Evolutionary conservation across 1,284 basidiomycete species (phyloP).

Genomic region (Xerocomus nothofagi): DNA sequence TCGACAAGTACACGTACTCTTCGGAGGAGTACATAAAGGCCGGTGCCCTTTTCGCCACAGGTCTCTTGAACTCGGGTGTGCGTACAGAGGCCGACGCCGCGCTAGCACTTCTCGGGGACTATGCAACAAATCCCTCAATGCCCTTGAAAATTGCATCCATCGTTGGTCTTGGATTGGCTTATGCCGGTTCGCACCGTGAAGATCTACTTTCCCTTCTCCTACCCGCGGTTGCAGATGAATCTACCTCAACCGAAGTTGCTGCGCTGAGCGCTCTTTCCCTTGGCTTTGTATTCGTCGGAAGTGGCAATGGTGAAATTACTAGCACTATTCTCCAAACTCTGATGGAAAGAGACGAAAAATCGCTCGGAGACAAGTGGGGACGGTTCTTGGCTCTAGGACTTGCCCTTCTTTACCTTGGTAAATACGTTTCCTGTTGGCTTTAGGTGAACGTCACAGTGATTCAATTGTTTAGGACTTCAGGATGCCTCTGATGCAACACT

Average conservation of each 20-base stretch:
- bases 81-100: conserved; percentile 95
- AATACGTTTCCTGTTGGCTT: not conserved
- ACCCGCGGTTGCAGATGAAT: conserved; percentile 82
- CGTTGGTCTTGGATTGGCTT: conserved; percentile 90
- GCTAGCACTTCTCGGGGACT: conserved; percentile 87
- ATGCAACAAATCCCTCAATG: conserved; percentile 86
- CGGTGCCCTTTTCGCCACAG: conserved; percentile 93
- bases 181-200: conserved; percentile 89
- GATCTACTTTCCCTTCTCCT: conserved; percentile 80
- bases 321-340: conserved; percentile 89
- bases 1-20: conserved; percentile 98
- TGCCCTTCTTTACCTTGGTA: conserved; percentile 89
- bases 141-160: conserved; percentile 87
- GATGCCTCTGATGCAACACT: conserved; percentile 94
- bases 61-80: conserved; percentile 88
- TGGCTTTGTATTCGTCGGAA: conserved; percentile 95
- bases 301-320: conserved; percentile 92
- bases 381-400: conserved; percentile 90
- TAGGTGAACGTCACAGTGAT: conserved; percentile 6
- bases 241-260: conserved; percentile 86
- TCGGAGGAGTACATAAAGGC: conserved; percentile 98
- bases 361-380: conserved; percentile 90
- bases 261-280: conserved; percentile 86
- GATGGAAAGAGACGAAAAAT: conserved; percentile 83
- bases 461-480: conserved; percentile 64